Conservation (phyloP, 1,139 yeast genomes). For the Debaryomyces udenii region DNA sequence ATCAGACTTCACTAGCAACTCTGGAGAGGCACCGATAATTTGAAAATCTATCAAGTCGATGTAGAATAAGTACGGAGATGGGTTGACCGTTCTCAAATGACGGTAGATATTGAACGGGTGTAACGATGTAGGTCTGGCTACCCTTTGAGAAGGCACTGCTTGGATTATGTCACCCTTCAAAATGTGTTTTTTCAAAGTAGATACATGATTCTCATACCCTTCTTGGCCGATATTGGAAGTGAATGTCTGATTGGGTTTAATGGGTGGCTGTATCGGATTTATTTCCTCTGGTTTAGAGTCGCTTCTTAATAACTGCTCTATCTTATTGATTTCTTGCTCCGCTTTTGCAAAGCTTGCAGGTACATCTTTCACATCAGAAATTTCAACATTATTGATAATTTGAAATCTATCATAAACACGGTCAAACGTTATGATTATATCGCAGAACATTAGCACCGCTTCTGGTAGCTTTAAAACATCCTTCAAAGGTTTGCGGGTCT, state of each 20-base stretch:
- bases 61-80: conserved; percentile 94
- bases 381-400: conserved; percentile 75
- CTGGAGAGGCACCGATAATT: conserved; percentile 97
- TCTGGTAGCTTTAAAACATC: conserved; percentile 88
- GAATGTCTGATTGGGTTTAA: conserved; percentile 64
- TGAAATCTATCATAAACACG: conserved; percentile 93
- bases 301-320: conserved; percentile 52
- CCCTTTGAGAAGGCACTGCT: conserved; percentile 97
- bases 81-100: conserved; percentile 92
- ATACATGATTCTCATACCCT: conserved; percentile 86
- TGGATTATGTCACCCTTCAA: conserved; percentile 91
- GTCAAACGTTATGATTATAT: conserved; percentile 87
- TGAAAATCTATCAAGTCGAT: conserved; percentile 91
- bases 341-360: conserved; percentile 60
- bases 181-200: conserved; percentile 75
- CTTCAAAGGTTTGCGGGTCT: conserved; percentile 70
- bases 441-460: conserved; percentile 88
- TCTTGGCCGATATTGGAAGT: conserved; percentile 89
- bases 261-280: conserved; percentile 66
- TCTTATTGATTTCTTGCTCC: conserved; percentile 53
- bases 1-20: conserved; percentile 83
- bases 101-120: conserved; percentile 97
- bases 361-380: conserved; percentile 45
- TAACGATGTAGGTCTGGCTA: conserved; percentile 89
- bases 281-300: conserved; percentile 38